Evolutionary conservation across 345 rosid species (phyloP), one percentile per base, ranked within the genome.

Genomic region (Abelmoschus esculentus): DNA sequence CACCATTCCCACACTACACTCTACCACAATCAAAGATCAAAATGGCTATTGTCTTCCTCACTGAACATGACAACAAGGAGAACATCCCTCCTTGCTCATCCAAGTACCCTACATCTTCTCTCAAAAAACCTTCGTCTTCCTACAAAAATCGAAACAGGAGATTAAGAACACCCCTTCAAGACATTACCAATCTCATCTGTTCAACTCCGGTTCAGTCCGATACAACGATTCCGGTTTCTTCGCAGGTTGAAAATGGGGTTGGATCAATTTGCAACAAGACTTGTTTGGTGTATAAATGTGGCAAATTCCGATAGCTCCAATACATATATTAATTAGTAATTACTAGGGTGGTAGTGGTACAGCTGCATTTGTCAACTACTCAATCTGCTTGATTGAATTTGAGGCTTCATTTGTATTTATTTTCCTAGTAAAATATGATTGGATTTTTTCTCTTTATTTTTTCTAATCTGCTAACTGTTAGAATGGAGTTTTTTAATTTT

Each of bases 121-220:
- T 0, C 26, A 22, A 0, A 22, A 74, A 53, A 19, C 65, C 76
- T 46, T 44, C 65, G 6, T 40, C 67, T 6, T 40, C 64, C 26
- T 32, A 5, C 36, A 17, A 62, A 54, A 13, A 6, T 63, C 18
- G 22, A 4, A 72, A 67, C 46, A 50, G 65, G 42, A 73, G 70
- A 61, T 9, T 19, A 40, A 75, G 81, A 66, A 64, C 44, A 9
- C 82, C 84, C 85, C 38, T 79, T 36, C 73, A 66, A 46, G 85
- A 83, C 70, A 79, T 81, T 14, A 75, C 83, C 69, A 34, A 71
- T 12, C 68, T 79, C 66, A 34, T 60, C 10, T 1, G 4, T 46
- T 52, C 64, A 34, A 29, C 31, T 31, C 40, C 77, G 13, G 60
- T 28, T 62, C 70, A 64, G 8, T 11, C 28, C 50, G 28, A 62